Evolutionary conservation across 129 eudicot genomes (phyloP).

Genomic region (Lactuca saligna): DNA sequence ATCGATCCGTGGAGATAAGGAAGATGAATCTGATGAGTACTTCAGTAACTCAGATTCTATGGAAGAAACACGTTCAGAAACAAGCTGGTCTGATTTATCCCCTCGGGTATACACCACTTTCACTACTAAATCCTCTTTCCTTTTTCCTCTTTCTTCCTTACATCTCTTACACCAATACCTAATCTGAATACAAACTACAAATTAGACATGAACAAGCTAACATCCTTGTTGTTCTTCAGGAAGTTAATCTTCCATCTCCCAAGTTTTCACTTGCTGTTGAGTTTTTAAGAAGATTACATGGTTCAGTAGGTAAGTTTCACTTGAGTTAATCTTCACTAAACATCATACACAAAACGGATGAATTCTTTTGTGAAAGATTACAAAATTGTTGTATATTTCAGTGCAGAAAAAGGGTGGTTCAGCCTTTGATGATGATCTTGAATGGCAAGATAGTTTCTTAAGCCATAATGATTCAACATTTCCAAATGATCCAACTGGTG

Average conservation of each 20-base stretch:
- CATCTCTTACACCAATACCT: background rate
- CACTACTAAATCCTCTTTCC: background rate
- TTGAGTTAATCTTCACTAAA: slow-evolving; percentile 22
- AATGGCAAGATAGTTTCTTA: slow-evolving; percentile 51
- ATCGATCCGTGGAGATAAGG: slow-evolving; percentile 47
- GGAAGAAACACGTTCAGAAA: slow-evolving; percentile 41
- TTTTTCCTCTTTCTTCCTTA: background rate
- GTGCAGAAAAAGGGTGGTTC: slow-evolving; percentile 64
- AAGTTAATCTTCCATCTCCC: slow-evolving; percentile 27
- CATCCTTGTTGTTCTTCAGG: slow-evolving; percentile 31
- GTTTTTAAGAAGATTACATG: slow-evolving; percentile 50
- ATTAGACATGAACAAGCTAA: slow-evolving; percentile 21
- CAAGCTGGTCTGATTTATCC: slow-evolving; percentile 54
- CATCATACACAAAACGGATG: background rate
- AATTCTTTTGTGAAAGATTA: slow-evolving; percentile 3
- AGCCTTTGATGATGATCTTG: slow-evolving; percentile 56
- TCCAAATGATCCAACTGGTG: slow-evolving; percentile 70
- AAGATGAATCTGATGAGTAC: slow-evolving; percentile 62
- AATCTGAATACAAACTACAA: background rate
- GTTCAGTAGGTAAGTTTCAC: slow-evolving; percentile 50
- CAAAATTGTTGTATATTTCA: slow-evolving; percentile 26
- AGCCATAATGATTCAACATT: slow-evolving; percentile 60
- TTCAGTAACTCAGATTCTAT: slow-evolving; percentile 62
- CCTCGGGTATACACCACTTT: slow-evolving; percentile 41
- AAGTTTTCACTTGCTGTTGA: slow-evolving; percentile 49